A percentile compares a stretch with the other conserved stretches of the same genome.
Conservation (phyloP, 331 rosid species). For the Malus hybrid region DNA sequence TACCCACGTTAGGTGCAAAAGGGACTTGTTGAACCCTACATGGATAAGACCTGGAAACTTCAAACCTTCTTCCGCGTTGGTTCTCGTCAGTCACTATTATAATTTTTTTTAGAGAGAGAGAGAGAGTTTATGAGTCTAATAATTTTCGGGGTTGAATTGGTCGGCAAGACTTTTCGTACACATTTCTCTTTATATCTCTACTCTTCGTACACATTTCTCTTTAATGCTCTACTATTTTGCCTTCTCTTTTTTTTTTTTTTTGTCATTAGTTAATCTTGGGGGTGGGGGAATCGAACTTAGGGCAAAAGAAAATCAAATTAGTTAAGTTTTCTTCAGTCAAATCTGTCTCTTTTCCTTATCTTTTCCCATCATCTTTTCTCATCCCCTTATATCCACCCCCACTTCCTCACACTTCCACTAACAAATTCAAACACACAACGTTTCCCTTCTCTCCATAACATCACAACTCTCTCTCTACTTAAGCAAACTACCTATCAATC, state of each 20-base stretch:
- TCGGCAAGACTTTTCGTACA: slow-evolving; percentile 25
- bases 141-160: slow-evolving; percentile 21
- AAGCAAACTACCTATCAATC: not conserved
- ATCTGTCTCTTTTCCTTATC: slow-evolving; percentile 23
- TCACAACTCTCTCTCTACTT: not conserved
- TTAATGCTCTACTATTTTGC: not conserved
- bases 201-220: no score
- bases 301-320: not conserved
- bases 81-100: slow-evolving; percentile 12
- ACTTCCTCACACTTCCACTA: slow-evolving; percentile 43
- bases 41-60: slow-evolving; percentile 38
- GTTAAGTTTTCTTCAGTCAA: slow-evolving; percentile 28
- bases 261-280: no score
- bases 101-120: not conserved
- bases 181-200: no score
- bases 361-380: slow-evolving; percentile 13
- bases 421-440: not conserved
- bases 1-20: not conserved
- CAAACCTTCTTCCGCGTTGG: slow-evolving; percentile 47
- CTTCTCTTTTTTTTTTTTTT: not conserved
- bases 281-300: no score
- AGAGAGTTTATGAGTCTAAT: not conserved
- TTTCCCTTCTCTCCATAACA: not conserved
- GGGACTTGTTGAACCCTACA: not conserved
- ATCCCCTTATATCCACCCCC: slow-evolving; percentile 8